Base-by-base conservation (phyloP, 2,329 filamentous ascomycete species). In the Diaporthe vaccinii region DNA sequence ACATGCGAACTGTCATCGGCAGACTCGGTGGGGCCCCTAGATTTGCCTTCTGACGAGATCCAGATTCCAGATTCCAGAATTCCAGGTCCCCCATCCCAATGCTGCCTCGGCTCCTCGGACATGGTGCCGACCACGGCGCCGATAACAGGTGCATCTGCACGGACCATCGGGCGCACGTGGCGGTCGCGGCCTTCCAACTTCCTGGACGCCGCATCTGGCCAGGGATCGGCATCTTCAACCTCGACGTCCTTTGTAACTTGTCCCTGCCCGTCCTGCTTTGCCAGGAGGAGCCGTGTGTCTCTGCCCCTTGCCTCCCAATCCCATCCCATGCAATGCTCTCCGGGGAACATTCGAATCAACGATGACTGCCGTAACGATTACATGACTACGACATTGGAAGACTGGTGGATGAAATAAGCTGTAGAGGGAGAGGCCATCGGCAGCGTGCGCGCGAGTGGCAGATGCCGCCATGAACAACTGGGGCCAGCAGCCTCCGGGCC, bases 381-480 rank as follows among this genome's bases (percentile, higher is more conserved):
- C 59, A 73, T 73, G 61, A 67, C 31, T 20, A 61, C 61, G 58
- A 12, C 12, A 53, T 39, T 51, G 57, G n/a, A 41, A 46, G 39
- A 17, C 57, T 28, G 31, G 46, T 28, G 17, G 69, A 67, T 62
- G 46, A 46, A n/a, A 69, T 39, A 58, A 46, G 46, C 39, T 25
- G 25, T 69, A 44, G 57, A 53, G 31, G 62, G 62, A 36, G 59
- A 25, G 41, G 31, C 31, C 31, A 55, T 53, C 51, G 22, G 68
- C 58, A 72, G 73, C 49, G 68, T 41, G n/a, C 34, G 49, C 36
- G 34, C n/a, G 73, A 62, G 46, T 31, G 55, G 69, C 68, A 62
- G 57, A 76, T 76, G 75, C 70, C 55, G 75, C 65, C 55, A 76
- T 76, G 75, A 76, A 75, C 75, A 76, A 76, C 17, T 76, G 75